Evolutionary conservation across 2,329 filamentous ascomycete genomes (phyloP).

Genomic region (Phoma sp.): DNA sequence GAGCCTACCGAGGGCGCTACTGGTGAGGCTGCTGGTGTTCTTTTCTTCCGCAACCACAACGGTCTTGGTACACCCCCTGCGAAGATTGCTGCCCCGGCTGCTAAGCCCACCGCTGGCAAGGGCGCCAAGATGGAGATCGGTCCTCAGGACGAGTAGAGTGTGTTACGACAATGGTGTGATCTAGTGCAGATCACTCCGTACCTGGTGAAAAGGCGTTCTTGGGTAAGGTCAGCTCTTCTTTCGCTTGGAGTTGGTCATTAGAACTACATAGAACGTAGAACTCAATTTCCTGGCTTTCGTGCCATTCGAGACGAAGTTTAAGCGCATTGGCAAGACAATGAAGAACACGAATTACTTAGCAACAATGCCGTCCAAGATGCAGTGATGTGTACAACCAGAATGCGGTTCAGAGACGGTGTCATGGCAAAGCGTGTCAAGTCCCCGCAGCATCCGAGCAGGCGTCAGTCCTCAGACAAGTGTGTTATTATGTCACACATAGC

Average conservation of each 20-base stretch:
- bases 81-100: conserved; percentile 47
- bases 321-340: conserved; percentile 5
- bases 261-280: conserved; percentile 20
- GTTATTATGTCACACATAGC: background rate
- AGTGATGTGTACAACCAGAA: background rate
- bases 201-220: conserved; percentile 29
- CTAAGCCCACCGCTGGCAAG: conserved; percentile 38
- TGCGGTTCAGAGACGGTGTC: too few relatives aligned
- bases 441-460: conserved; percentile 5
- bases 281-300: conserved; percentile 16
- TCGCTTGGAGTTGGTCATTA: conserved; percentile 20
- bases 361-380: background rate
- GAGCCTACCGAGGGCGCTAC: conserved; percentile 84
- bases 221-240: conserved; percentile 18
- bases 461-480: background rate
- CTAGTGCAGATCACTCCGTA: conserved; percentile 23
- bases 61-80: conserved; percentile 71
- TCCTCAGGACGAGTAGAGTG: conserved; percentile 37
- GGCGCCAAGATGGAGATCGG: conserved; percentile 45
- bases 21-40: conserved; percentile 80
- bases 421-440: background rate
- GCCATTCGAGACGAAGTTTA: conserved; percentile 14
- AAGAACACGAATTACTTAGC: background rate
- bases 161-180: conserved; percentile 26
- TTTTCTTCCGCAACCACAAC: conserved; percentile 97